Base-by-base conservation (phyloP, 305 asterid genomes). In the Solanum hybrid region DNA sequence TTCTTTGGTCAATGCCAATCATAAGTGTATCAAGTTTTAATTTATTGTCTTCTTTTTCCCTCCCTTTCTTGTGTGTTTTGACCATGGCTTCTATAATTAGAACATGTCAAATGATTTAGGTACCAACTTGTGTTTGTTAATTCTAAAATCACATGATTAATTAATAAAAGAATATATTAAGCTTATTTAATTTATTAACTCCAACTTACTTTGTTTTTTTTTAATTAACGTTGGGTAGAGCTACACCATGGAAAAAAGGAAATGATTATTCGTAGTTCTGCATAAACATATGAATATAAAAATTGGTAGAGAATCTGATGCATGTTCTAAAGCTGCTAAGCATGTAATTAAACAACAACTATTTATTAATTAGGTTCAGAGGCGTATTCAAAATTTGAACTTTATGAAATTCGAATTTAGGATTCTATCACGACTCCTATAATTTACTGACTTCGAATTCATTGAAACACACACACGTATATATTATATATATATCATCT, bases 21-120 rank as follows among this genome's bases (percentile, higher is more conserved):
- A 82, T 82, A 82, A 28, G 71, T 82, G 71, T 82, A 82, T 82
- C 87, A 82, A 82, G 28, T 79, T 83, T 80, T 40, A 26, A 83
- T 26, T 82, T 20, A 78, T 33, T 79, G 28, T 79, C 57, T 11
- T 6, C 24, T 36, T 31, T 20, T 11, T 1, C 11, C 33, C 75
- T 51, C 88, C 42, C n/a, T 31, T 51, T 51, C 11, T 84, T 84
- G 88, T 20, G 88, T 51, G 42, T 84, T 81, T 84, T 84, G 76
- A 84, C 87, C 42, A 51, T 84, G 42, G 87, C 87, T 51, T 84
- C 75, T 84, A 84, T 84, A 20, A 84, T 57, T 31, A 31, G 76
- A 84, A 51, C 75, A 57, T 84, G 33, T 11, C 88, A 31, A 84
- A 84, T 84, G 88, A 51, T 84, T 84, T 84, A 11, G 88, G 67